Conservation (phyloP, 139 green algal genomes). For the Zygnema circumcarinatum region DNA sequence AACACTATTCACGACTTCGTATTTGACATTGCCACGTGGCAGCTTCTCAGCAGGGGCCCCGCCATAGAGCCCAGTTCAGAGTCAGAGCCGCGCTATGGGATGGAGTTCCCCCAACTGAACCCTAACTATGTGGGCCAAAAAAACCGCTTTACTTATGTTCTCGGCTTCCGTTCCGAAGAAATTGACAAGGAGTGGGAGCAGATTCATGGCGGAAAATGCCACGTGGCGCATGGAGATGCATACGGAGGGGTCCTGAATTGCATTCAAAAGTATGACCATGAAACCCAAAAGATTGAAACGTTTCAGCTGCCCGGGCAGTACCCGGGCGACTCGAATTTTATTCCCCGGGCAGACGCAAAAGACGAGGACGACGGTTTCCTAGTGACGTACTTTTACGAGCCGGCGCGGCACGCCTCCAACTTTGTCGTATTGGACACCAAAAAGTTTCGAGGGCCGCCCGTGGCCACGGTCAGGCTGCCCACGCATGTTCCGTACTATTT, state of each 20-base stretch:
- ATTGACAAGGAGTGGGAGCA: neutral
- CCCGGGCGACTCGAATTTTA: slow-evolving; percentile 42
- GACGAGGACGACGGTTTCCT: slow-evolving; percentile 60
- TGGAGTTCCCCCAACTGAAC: slow-evolving; percentile 56
- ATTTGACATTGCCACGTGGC: slow-evolving; percentile 11
- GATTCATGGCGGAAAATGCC: neutral
- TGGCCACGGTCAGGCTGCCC: neutral
- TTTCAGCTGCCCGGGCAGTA: slow-evolving; percentile 10
- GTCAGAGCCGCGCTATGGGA: slow-evolving; percentile 1
- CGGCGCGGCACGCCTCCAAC: neutral
- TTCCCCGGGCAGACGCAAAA: neutral
- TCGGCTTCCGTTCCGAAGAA: neutral
- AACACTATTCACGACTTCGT: slow-evolving; percentile 28
- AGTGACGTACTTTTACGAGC: slow-evolving; percentile 45
- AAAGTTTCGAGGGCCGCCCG: neutral
- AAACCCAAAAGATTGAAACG: slow-evolving; percentile 22
- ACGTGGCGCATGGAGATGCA: neutral
- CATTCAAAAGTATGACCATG: slow-evolving; percentile 55
- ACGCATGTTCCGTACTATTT: slow-evolving; percentile 39
- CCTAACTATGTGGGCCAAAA: slow-evolving; percentile 1
- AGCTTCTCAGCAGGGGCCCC: slow-evolving; percentile 15
- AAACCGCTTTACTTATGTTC: slow-evolving; percentile 48
- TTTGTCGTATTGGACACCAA: slow-evolving; percentile 34
- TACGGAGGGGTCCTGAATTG: slow-evolving; percentile 43
- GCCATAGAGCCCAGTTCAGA: slow-evolving; percentile 5